Conservation (phyloP, 2,329 filamentous ascomycete genomes). For the Chrysoporthe puriensis region DNA sequence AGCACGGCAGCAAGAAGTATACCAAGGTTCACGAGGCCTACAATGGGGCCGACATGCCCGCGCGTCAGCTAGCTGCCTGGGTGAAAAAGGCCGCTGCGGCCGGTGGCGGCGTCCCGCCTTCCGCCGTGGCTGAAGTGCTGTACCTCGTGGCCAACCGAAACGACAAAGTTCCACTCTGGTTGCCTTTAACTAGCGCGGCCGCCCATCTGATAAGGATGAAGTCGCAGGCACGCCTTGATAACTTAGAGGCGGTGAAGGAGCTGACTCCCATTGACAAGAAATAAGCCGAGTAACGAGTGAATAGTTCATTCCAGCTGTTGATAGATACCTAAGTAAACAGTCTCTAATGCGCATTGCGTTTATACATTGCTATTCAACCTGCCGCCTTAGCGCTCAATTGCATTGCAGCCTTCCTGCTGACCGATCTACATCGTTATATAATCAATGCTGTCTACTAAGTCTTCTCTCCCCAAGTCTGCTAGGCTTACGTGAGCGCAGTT, state of each 20-base stretch:
- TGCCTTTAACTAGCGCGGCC: conserved; percentile 5
- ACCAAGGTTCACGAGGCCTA: conserved; percentile 9
- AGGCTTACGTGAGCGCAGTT: too few relatives aligned
- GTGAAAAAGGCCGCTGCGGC: conserved; percentile 2
- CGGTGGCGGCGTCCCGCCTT: neutral
- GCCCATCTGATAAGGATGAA: conserved; percentile 8
- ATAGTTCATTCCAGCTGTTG: neutral
- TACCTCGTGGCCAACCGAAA: conserved; percentile 2
- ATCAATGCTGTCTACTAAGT: too few relatives aligned
- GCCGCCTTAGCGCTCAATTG: too few relatives aligned
- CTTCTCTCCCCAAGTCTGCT: too few relatives aligned
- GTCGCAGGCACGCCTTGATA: conserved; percentile 11
- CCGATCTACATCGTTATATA: too few relatives aligned
- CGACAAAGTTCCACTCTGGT: conserved; percentile 6
- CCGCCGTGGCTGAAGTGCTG: conserved; percentile 4
- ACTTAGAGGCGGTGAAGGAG: conserved; percentile 9
- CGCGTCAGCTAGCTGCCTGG: conserved; percentile 6
- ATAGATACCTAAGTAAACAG: neutral
- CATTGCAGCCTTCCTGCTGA: too few relatives aligned
- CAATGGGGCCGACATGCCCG: conserved; percentile 11
- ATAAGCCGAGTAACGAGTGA: neutral
- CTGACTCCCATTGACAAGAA: conserved; percentile 3
- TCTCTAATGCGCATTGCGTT: neutral
- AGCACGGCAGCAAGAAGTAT: conserved; percentile 9
- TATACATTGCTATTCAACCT: too few relatives aligned